Percentiles rank a stretch among this genome's conserved stretches.
phyloP scores from a whole-genome alignment of 345 rosid genomes.

The Trapa bicornis region DNA sequence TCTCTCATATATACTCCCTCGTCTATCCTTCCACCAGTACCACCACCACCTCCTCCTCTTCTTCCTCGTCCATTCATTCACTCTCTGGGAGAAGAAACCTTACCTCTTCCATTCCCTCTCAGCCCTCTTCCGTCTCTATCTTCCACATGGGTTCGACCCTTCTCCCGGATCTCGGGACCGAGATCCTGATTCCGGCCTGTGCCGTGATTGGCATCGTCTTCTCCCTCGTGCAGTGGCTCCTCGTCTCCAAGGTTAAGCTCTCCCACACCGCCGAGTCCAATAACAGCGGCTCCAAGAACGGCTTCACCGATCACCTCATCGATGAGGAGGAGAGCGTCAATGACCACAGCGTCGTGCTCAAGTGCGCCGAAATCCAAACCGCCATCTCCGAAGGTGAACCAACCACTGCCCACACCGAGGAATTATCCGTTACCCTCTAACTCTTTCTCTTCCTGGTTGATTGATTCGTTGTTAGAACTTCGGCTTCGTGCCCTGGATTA shows the following conservation, averaged over 20 bases:
- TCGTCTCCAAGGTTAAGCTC: constrained; percentile 28
- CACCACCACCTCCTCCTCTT: too few species aligned
- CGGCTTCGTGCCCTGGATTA: background rate
- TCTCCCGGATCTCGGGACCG: constrained; percentile 27
- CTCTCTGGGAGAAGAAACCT: background rate
- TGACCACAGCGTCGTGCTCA: constrained; percentile 44
- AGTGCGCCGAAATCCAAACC: constrained; percentile 68
- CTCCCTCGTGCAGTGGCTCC: constrained; percentile 26
- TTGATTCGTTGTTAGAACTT: background rate
- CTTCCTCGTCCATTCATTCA: background rate
- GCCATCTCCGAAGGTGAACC: constrained; percentile 70
- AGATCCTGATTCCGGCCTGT: constrained; percentile 25
- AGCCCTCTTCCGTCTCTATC: background rate
- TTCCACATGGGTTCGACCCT: constrained; percentile 7
- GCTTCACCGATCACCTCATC: constrained; percentile 44
- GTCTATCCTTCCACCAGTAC: background rate
- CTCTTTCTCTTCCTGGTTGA: background rate
- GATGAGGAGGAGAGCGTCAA: constrained; percentile 74
- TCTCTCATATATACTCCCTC: background rate
- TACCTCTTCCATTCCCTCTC: background rate
- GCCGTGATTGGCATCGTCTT: constrained; percentile 28
- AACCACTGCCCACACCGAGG: background rate
- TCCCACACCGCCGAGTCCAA: constrained; percentile 9
- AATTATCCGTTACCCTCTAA: background rate
- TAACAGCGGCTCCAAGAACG: constrained; percentile 33